Base-by-base conservation (phyloP, 176 grass and related monocot genomes). In the Bothriochloa decipiens region DNA sequence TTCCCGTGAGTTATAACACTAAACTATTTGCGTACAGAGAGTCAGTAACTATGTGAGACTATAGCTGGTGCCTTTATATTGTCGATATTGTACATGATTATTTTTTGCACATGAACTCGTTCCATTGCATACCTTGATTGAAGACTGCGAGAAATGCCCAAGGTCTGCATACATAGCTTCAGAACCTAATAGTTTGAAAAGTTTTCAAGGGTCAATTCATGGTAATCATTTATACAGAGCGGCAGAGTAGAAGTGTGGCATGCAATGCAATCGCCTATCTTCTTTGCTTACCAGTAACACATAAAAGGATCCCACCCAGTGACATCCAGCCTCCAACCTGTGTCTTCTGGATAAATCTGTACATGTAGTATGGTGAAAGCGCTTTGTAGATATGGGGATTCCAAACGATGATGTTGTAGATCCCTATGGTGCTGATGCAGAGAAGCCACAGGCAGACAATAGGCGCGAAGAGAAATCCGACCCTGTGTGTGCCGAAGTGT, bases 101-200 rank as follows among this genome's bases (percentile, higher is more conserved):
- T 63, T 39, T n/a, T 41, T 16, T 40, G 14, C 75, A 76, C 57
- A 55, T 18, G 8, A 70, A 27, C 17, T 62, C 16, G 5, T 61
- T 61, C 55, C 84, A 86, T 85, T 16, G 50, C 57, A 1, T 91
- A 98, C 96, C 87, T 90, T 88, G 83, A 98, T 90, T 61, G 96
- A 95, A 64, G 85, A 72, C 78, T 98, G 96, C n/a, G 96, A 89
- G 60, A 98, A 98, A 86, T 98, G 96, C 28, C 96, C 96, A 73
- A 98, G 91, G 81, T 98, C 96, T 2, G 96, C 93, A 84, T 87
- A 98, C 93, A 98, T 98, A 68, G 93, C 93, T 90, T 98, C 96
- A 77, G 96, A 98, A 26, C 96, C 96, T 98, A 66, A 64, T 6
- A 82, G 76, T 77, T 84, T 75, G 3, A 69, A 66, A 42, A 81